Evolutionary conservation across 768 basidiomycete genomes (phyloP), one percentile per base, ranked within the genome.

Genomic region (Cystofilobasidium macerans): DNA sequence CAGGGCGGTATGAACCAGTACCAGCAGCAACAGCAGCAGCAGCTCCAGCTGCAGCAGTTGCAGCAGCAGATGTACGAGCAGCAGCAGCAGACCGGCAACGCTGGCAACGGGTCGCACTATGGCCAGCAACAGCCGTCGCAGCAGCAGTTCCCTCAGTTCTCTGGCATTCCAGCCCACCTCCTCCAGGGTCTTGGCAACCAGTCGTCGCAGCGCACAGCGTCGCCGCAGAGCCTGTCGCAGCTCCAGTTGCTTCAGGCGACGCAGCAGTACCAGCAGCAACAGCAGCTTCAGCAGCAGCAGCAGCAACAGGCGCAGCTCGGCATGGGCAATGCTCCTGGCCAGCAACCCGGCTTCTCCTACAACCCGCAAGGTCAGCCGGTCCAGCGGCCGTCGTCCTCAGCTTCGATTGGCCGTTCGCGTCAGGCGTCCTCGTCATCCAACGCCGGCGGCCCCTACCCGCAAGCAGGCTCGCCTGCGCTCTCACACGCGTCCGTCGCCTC

Each of bases 381-480:
- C 76, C 80, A 11, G 76, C 81, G 18, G 70, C 80, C 9, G 77
- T 76, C 58, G 78, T 79, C 45, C 73, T 75, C 26, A 38, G 57
- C 64, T 12, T 43, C 32, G 24, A 63, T 20, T 5, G 42, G 9
- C 42, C 42, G 42, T 4, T 20, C 42, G 13, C 42, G 42, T 14
- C 42, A 42, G 16, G 42, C 42, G 14, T 42, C 42, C 16, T 5
- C 42, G 7, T 42, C 42, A 20, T 42, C 42, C 16, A 42, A 5
- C 42, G 42, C 42, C 42, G 42, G 42, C 42, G 42, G 36, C 8
- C 7, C 42, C 16, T 42, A 16, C 13, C 7, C 42, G 16, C 42
- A 8, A 45, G 36, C 38, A 7, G 42, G 28, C 20, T 48, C 43
- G 14, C 60, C 60, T 14, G n/a, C 48, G 45, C 32, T 45, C 36